These are phyloP conservation scores for Monosporascus sp. DNA, from an alignment of 2,329 filamentous ascomycete species.

Conservation along the genomic window DNA sequence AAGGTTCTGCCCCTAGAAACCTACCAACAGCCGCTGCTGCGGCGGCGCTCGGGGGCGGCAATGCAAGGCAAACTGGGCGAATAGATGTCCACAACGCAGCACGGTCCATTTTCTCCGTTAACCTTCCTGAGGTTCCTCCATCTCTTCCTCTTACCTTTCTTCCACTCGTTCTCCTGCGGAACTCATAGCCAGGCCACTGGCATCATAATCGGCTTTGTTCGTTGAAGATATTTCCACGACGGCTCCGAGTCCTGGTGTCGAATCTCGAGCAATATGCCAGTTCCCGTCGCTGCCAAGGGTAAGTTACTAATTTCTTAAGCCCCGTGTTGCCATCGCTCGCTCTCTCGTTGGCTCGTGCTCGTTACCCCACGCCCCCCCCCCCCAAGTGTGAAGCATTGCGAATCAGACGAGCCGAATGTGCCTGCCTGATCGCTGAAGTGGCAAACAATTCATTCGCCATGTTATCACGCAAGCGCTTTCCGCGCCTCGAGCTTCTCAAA, in stretches of 20 bases:
- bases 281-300: conserved; percentile 33
- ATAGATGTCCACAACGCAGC: background rate
- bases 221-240: background rate
- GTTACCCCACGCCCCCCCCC: conserved; percentile 15
- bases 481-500: background rate
- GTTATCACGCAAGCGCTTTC: conserved; percentile 14
- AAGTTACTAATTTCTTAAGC: conserved; percentile 11
- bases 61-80: background rate
- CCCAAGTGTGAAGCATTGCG: conserved; percentile 8
- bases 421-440: conserved; percentile 17
- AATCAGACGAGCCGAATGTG: conserved; percentile 14
- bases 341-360: background rate
- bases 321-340: too few relatives aligned
- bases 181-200: background rate
- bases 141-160: background rate
- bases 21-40: background rate
- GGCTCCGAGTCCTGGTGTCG: conserved; percentile 1
- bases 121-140: background rate
- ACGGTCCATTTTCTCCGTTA: background rate
- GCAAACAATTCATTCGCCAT: conserved; percentile 13
- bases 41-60: background rate
- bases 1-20: background rate
- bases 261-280: conserved; percentile 25
- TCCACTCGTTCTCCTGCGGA: background rate
- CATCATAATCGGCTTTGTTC: too few relatives aligned